These are phyloP conservation scores for Penicillium sp. DNA, from an alignment of 2,329 filamentous ascomycete species.

Conservation along the genomic window DNA sequence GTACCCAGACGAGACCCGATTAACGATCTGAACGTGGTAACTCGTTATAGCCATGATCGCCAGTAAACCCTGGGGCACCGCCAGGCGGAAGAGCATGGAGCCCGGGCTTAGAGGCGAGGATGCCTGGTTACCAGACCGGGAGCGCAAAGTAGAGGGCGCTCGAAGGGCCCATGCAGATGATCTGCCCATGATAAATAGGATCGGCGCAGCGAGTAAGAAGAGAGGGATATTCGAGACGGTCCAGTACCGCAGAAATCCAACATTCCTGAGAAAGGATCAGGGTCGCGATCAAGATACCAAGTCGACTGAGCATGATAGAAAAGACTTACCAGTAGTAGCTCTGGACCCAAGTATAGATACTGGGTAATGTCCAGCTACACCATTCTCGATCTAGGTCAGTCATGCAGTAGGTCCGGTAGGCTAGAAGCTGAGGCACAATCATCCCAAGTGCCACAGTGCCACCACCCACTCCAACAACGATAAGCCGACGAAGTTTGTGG, in stretches of 20 bases:
- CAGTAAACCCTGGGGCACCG: conserved; percentile 70
- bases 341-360: conserved; percentile 91
- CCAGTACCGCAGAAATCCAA: conserved; percentile 90
- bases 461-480: conserved; percentile 66
- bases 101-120: conserved; percentile 21
- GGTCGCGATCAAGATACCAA: background rate
- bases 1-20: conserved; percentile 81
- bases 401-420: conserved; percentile 71
- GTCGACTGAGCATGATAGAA: background rate
- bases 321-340: conserved; percentile 76
- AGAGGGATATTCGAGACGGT: conserved; percentile 80
- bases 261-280: conserved; percentile 62
- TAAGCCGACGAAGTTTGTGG: conserved; percentile 53
- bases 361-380: conserved; percentile 73
- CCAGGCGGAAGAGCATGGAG: conserved; percentile 56
- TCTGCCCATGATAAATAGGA: conserved; percentile 65
- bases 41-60: conserved; percentile 70
- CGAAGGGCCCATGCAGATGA: conserved; percentile 57
- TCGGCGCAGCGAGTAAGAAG: conserved; percentile 79
- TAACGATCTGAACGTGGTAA: conserved; percentile 95
- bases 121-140: conserved; percentile 11
- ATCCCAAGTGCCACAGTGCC: conserved; percentile 66
- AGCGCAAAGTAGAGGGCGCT: conserved; percentile 24
- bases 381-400: conserved; percentile 58
- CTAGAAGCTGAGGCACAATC: conserved; percentile 69